Evolutionary conservation across 352 stramenopile genomes (phyloP).

Genomic region (Globisporangium cystogenes): DNA sequence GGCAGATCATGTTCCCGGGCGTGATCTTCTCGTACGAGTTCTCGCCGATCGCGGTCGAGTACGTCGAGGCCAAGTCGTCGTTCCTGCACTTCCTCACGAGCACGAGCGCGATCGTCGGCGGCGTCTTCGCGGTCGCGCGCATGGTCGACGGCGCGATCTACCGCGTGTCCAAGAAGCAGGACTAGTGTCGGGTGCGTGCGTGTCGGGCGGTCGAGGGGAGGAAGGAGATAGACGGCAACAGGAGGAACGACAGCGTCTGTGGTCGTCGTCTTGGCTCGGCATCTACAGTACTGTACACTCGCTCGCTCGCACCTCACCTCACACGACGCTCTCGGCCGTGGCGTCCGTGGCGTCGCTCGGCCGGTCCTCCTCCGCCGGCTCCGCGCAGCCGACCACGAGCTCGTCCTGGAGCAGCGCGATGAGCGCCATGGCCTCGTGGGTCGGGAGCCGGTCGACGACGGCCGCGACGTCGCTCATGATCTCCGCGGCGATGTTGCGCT

Average conservation of each 20-base stretch:
- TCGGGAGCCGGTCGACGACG: conserved; percentile 49
- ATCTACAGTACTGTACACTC: neutral
- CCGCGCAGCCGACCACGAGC: conserved; percentile 14
- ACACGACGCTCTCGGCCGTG: neutral
- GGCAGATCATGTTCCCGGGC: conserved; percentile 66
- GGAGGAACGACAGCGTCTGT: neutral
- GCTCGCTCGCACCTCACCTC: neutral
- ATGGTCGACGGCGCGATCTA: conserved; percentile 87
- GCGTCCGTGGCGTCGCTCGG: neutral
- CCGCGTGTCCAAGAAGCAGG: conserved; percentile 86
- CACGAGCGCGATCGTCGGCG: conserved; percentile 83
- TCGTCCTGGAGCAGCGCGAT: conserved; percentile 45
- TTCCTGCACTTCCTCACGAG: conserved; percentile 85
- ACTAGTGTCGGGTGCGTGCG: conserved; percentile 32
- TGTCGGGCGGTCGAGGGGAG: neutral
- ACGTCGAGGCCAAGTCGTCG: conserved; percentile 80
- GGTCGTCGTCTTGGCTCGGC: neutral
- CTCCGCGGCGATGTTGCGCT: conserved; percentile 44
- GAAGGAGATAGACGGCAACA: neutral
- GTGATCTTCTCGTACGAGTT: conserved; percentile 89
- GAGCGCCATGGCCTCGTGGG: conserved; percentile 44
- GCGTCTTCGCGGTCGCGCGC: conserved; percentile 80
- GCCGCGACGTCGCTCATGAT: conserved; percentile 53
- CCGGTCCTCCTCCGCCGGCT: neutral
- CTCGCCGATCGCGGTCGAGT: conserved; percentile 85